Percentiles rank a stretch among this genome's conserved stretches.
These are phyloP conservation scores for Cladophialophora carrionii DNA, from an alignment of 2,329 filamentous ascomycete species.

Conservation along the genomic window DNA sequence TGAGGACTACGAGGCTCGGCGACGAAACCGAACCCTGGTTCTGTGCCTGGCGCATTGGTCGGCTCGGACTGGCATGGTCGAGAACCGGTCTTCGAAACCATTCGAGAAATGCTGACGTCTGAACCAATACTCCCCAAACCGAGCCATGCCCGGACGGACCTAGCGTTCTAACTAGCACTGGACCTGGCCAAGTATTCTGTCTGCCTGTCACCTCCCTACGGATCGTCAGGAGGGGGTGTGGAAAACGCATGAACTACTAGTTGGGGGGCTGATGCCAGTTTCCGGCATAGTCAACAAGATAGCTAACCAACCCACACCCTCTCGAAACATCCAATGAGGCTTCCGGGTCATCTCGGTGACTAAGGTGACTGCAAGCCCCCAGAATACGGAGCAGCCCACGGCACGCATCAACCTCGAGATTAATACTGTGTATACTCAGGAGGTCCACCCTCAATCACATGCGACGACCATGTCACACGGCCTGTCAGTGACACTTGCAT, in stretches of 20 bases:
- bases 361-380: neutral
- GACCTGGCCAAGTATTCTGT: neutral
- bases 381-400: neutral
- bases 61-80: neutral
- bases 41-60: neutral
- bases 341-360: neutral
- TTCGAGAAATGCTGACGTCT: constrained; percentile 1
- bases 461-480: neutral
- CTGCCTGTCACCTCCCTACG: neutral
- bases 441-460: neutral
- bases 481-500: neutral
- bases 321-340: neutral
- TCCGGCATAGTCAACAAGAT: neutral
- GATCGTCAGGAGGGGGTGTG: neutral
- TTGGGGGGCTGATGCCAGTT: neutral
- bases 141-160: neutral
- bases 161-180: neutral
- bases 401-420: neutral
- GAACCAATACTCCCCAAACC: neutral
- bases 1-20: neutral
- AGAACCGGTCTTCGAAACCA: neutral
- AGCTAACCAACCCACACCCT: neutral
- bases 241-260: neutral
- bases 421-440: neutral
- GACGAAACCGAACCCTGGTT: neutral